Evolutionary conservation across 352 stramenopile genomes (phyloP), one percentile per base, ranked within the genome.

Genomic region (Phytophthora sojae): DNA sequence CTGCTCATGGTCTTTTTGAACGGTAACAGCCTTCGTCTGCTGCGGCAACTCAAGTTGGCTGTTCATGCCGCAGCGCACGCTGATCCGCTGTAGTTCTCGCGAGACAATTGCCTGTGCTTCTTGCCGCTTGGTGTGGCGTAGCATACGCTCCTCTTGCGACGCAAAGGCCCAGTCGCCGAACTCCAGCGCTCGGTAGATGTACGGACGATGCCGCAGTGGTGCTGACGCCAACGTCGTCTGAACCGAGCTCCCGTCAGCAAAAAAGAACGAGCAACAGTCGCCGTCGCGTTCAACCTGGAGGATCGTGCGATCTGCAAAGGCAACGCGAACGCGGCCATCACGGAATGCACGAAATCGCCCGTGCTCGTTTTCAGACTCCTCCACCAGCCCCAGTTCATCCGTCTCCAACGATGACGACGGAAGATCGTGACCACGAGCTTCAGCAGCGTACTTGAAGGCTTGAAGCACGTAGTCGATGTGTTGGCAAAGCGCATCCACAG

Each of bases 301-400:
- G 29, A 96, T 94, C 17, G 89, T 94, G 39, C 89, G 85, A 44
- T 96, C 87, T 11, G 72, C 52, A 47, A 94, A 94, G 19, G 77
- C 76, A 47, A 88, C 84, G 30, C 87, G 88, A 29, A 94, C 76
- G 21, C 75, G 71, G n/a, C 85, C 83, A 56, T 88, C 81, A 17
- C 76, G 69, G 45, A 90, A 94, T 9, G 83, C 82, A 21, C 89
- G 86, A 52, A 94, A 94, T 14, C 81, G 77, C 0, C 87, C 87
- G 30, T 65, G n/a, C 23, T 81, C 67, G n/a, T 80, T 96, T 56
- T 82, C 67, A 14, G 73, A 68, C 25, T 80, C 61, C 29, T 89
- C 72, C 0, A 86, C 56, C 0, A 89, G 25, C 52, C 69, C 50
- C 9, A 81, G 45, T 3, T 73, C 44, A 6, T 76, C 57, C 6